Evolutionary conservation across 1,284 basidiomycete species (phyloP).

Genomic region (Papiliotrema fonsecae): DNA sequence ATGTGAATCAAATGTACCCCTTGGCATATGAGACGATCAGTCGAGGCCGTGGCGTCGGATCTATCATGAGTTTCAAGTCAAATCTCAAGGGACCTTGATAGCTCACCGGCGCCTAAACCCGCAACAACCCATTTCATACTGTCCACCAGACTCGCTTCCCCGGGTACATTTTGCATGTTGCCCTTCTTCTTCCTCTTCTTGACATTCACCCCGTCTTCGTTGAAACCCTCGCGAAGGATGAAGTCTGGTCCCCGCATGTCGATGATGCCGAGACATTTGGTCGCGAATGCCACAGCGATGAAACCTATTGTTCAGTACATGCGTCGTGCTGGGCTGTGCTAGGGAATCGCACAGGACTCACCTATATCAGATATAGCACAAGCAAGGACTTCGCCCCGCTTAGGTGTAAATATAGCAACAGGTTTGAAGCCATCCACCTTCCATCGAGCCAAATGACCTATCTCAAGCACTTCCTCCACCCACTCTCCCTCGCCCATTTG

Average conservation of each 20-base stretch:
- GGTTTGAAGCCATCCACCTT: constrained; percentile 57
- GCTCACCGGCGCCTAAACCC: constrained; percentile 54
- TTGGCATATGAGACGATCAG: constrained; percentile 61
- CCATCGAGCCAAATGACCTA: constrained; percentile 47
- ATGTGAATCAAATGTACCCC: constrained; percentile 47
- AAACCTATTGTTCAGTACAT: constrained; percentile 55
- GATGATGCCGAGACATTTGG: constrained; percentile 59
- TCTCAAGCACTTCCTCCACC: constrained; percentile 41
- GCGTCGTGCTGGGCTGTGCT: background rate
- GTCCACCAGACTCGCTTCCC: constrained; percentile 48
- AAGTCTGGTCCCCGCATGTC: constrained; percentile 68
- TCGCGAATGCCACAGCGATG: constrained; percentile 62
- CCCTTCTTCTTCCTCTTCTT: constrained; percentile 47
- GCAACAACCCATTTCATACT: constrained; percentile 65
- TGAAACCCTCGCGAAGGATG: constrained; percentile 52
- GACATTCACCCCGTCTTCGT: constrained; percentile 38
- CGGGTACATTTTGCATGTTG: constrained; percentile 40
- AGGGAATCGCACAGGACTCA: constrained; percentile 38
- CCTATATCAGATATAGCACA: constrained; percentile 66
- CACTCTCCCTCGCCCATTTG: constrained; percentile 10
- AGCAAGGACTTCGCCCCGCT: constrained; percentile 54
- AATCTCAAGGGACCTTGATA: background rate
- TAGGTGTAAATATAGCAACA: constrained; percentile 57
- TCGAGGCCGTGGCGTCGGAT: constrained; percentile 56
- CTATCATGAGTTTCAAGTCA: constrained; percentile 41